phyloP scores from a whole-genome alignment of 116 monocot genomes.

The Dioscorea cayenensis region DNA sequence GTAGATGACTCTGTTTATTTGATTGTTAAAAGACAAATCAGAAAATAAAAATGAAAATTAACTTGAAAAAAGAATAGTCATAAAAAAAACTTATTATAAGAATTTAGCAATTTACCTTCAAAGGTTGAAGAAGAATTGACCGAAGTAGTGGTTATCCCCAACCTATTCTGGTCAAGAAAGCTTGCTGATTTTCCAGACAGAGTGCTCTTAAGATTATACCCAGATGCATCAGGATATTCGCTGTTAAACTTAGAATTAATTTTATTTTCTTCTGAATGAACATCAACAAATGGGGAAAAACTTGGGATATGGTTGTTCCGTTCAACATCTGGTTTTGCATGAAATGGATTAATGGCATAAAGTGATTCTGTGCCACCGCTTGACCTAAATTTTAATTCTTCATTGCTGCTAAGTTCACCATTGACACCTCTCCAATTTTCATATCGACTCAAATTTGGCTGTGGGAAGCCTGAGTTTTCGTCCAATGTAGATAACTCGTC shows the following conservation, averaged over 20 bases:
- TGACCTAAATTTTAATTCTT: conserved; percentile 9
- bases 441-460: conserved; percentile 40
- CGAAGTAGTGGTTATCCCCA: conserved; percentile 14
- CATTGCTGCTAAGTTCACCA: conserved; percentile 16
- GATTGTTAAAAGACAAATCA: conserved; percentile 1
- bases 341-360: conserved; percentile 9
- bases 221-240: conserved; percentile 5
- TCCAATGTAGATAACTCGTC: conserved; percentile 17
- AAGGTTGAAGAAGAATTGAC: conserved; percentile 3
- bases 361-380: not conserved
- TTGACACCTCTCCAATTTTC: conserved; percentile 23
- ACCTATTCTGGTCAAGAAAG: conserved; percentile 7
- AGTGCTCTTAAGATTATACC: conserved; percentile 6
- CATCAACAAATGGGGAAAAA: not conserved
- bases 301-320: not conserved
- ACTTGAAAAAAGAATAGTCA: not conserved
- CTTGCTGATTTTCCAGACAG: conserved; percentile 14
- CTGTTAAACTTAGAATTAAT: conserved; percentile 9
- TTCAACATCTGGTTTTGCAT: conserved; percentile 12
- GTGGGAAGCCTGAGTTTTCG: conserved; percentile 24
- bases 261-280: conserved; percentile 12
- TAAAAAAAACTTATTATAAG: not conserved
- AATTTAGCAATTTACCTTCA: conserved; percentile 17
- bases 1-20: conserved; percentile 15
- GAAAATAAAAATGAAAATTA: not conserved